Evolutionary conservation across 2,329 filamentous ascomycete genomes (phyloP).

Genomic region (Beauveria sp.): DNA sequence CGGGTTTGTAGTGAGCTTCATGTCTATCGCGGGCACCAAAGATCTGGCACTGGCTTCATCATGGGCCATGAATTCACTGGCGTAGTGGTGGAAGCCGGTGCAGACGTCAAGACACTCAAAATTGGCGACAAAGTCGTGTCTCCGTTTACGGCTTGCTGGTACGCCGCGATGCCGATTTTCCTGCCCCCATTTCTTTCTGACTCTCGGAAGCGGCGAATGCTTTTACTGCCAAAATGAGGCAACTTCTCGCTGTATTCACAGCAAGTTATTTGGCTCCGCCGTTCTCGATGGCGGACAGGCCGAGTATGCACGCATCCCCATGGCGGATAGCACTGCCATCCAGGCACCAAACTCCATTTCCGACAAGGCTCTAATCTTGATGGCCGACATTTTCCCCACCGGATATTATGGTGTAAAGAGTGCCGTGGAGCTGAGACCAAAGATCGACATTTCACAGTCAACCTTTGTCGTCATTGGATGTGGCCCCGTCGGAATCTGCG

Average conservation of each 20-base stretch:
- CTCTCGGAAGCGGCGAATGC: slow-evolving; percentile 44
- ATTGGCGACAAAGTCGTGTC: slow-evolving; percentile 73
- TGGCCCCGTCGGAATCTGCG: slow-evolving; percentile 79
- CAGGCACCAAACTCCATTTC: slow-evolving; percentile 61
- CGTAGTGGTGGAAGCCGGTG: slow-evolving; percentile 59
- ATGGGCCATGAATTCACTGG: slow-evolving; percentile 89
- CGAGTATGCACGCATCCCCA: slow-evolving; percentile 72
- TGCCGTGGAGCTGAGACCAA: slow-evolving; percentile 56
- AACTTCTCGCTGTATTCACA: slow-evolving; percentile 69
- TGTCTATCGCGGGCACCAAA: slow-evolving; percentile 75
- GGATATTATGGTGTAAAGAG: slow-evolving; percentile 79
- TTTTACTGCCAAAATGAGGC: slow-evolving; percentile 77
- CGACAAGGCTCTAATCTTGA: slow-evolving; percentile 69
- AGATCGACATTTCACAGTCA: slow-evolving; percentile 34
- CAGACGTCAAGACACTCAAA: slow-evolving; percentile 58
- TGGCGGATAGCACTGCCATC: slow-evolving; percentile 74
- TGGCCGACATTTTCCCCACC: slow-evolving; percentile 89
- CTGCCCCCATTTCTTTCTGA: slow-evolving; percentile 1
- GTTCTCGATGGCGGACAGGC: slow-evolving; percentile 72
- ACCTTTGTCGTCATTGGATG: slow-evolving; percentile 78
- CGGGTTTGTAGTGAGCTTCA: slow-evolving; percentile 62
- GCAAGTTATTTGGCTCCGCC: slow-evolving; percentile 61
- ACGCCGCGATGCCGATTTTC: slow-evolving; percentile 20
- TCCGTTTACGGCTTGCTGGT: slow-evolving; percentile 79
- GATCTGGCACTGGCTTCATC: slow-evolving; percentile 54